Conservation (phyloP, 1,284 basidiomycete genomes). For the Moniliella sp. region DNA sequence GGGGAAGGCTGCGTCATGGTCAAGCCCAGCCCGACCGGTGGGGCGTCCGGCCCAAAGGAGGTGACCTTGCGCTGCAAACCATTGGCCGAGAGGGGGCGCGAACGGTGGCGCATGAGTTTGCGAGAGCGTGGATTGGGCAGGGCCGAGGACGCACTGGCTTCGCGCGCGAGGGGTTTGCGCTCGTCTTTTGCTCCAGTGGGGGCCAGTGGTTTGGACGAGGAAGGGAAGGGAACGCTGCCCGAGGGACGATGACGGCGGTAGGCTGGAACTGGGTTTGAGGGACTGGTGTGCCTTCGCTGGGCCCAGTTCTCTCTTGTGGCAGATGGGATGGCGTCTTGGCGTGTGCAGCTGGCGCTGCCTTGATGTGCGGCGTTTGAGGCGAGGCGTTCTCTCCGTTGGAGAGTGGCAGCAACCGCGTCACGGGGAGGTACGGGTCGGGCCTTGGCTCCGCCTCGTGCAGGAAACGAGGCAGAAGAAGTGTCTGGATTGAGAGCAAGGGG, state of each 20-base stretch:
- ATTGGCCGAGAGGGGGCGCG: not conserved
- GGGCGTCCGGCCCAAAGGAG: slow-evolving; percentile 3
- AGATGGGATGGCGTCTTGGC: too few species aligned
- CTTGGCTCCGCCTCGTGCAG: too few species aligned
- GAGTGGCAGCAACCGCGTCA: too few species aligned
- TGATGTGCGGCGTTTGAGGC: too few species aligned
- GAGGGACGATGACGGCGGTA: not conserved
- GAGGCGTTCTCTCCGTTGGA: too few species aligned
- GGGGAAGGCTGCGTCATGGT: slow-evolving; percentile 3
- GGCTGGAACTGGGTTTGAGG: not conserved
- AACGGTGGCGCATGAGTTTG: not conserved
- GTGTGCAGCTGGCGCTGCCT: too few species aligned
- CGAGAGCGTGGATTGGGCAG: not conserved
- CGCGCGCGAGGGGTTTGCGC: not conserved
- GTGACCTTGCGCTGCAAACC: slow-evolving; percentile 4
- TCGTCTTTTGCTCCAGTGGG: too few species aligned
- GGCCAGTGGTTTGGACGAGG: not conserved
- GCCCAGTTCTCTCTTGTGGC: too few species aligned
- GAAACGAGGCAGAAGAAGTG: too few species aligned
- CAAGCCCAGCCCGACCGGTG: slow-evolving; percentile 9
- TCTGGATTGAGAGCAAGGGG: too few species aligned
- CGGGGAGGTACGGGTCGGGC: too few species aligned
- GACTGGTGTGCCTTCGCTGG: not conserved
- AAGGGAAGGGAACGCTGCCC: not conserved
- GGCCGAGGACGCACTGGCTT: not conserved